phyloP scores from a whole-genome alignment of 179 eudicot genomes.

The Camellia oleifera region DNA sequence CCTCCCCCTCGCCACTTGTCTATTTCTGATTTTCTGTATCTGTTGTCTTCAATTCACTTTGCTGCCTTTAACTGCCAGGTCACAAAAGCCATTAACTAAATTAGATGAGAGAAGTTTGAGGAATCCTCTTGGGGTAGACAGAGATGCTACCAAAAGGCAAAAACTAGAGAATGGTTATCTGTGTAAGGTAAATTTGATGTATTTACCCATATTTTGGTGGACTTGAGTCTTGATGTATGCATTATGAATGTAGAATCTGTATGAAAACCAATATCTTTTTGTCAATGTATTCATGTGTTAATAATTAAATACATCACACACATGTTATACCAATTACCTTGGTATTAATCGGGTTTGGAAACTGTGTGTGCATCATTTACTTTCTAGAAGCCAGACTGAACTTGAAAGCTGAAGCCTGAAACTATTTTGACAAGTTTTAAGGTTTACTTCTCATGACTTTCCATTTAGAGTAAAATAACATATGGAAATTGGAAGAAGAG shows the following conservation, averaged over 20 bases:
- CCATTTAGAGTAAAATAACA: background rate
- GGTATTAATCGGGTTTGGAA: background rate
- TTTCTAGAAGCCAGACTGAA: background rate
- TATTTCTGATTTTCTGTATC: background rate
- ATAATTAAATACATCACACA: background rate
- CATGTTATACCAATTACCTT: background rate
- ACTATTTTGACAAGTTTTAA: conserved; percentile 2
- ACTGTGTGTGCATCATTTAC: background rate
- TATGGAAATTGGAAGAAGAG: background rate
- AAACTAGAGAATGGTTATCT: conserved; percentile 49
- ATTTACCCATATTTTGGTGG: background rate
- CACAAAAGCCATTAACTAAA: conserved; percentile 19
- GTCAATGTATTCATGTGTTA: background rate
- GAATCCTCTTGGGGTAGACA: conserved; percentile 21
- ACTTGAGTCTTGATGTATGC: background rate
- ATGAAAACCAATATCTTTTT: background rate
- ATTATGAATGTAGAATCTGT: background rate
- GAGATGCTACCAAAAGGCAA: conserved; percentile 46
- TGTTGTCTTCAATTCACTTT: background rate
- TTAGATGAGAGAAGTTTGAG: conserved; percentile 18
- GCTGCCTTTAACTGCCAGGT: conserved; percentile 18
- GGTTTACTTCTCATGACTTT: background rate
- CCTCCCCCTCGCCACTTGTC: background rate
- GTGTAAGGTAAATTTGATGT: conserved; percentile 32
- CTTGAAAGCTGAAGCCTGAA: background rate